phyloP scores from a whole-genome alignment of 1,284 basidiomycete genomes.

The Butyriboletus appendiculatus region DNA sequence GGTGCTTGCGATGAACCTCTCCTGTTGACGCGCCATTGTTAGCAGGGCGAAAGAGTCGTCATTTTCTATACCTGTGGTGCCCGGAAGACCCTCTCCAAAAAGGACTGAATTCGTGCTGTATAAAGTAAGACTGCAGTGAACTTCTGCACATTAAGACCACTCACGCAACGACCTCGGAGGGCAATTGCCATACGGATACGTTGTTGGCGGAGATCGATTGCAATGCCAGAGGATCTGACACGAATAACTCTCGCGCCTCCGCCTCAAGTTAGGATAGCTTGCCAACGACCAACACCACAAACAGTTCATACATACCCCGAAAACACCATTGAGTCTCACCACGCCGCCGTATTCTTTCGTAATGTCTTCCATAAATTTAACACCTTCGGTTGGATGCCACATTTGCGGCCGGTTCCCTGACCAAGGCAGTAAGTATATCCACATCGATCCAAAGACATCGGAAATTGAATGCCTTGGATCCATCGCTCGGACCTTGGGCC shows the following conservation, averaged over 20 bases:
- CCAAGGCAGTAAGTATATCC: not conserved
- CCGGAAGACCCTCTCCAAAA: constrained; percentile 15
- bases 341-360: constrained; percentile 3
- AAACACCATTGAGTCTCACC: constrained; percentile 1
- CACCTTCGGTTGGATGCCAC: constrained; percentile 2
- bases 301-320: not conserved
- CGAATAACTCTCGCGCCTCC: constrained; percentile 35
- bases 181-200: constrained; percentile 43
- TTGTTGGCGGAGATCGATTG: constrained; percentile 44
- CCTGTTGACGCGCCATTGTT: constrained; percentile 28
- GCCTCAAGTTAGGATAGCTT: constrained; percentile 6
- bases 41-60: constrained; percentile 23
- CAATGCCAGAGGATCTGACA: constrained; percentile 45
- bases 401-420: constrained; percentile 5
- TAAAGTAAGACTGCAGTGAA: constrained; percentile 32
- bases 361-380: constrained; percentile 2
- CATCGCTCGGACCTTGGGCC: constrained; percentile 1
- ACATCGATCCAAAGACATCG: not conserved
- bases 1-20: constrained; percentile 45
- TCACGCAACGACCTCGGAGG: constrained; percentile 6
- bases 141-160: constrained; percentile 42
- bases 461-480: constrained; percentile 1
- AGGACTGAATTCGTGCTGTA: constrained; percentile 14
- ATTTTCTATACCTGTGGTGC: constrained; percentile 18
- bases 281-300: not conserved